Conservation (phyloP, 2,329 filamentous ascomycete species). For the Tolypocladium album region DNA sequence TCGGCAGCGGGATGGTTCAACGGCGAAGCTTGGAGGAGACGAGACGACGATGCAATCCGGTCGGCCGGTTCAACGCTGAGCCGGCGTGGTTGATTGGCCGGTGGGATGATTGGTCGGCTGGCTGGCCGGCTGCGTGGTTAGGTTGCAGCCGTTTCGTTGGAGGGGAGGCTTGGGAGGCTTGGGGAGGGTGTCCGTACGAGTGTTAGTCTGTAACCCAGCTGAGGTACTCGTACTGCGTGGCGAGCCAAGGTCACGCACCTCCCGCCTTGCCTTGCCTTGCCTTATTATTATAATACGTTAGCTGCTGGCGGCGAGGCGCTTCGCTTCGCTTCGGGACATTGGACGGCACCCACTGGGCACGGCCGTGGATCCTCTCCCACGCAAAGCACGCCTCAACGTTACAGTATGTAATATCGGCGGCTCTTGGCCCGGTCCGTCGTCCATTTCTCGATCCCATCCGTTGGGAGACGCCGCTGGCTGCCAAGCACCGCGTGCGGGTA, state of each 20-base stretch:
- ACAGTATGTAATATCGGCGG: neutral
- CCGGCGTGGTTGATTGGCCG: neutral
- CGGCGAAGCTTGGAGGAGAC: neutral
- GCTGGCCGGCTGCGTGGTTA: neutral
- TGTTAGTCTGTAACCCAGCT: neutral
- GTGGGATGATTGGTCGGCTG: neutral
- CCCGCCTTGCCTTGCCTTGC: neutral
- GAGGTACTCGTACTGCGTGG: neutral
- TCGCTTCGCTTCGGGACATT: neutral
- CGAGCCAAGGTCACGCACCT: neutral
- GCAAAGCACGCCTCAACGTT: neutral
- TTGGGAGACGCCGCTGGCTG: neutral
- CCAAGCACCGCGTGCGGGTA: neutral
- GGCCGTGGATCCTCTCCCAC: neutral
- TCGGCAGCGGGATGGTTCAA: neutral
- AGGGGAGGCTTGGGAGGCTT: neutral
- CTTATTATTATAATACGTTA: neutral
- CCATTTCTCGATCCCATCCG: neutral
- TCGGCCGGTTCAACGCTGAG: neutral
- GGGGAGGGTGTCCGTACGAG: neutral
- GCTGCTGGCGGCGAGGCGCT: neutral
- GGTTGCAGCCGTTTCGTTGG: neutral
- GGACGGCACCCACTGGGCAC: neutral
- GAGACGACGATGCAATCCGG: neutral
- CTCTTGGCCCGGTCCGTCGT: neutral